Evolutionary conservation across 495 filamentous ascomycete genomes (phyloP).

Genomic region (Trichocladium uniseriatum): DNA sequence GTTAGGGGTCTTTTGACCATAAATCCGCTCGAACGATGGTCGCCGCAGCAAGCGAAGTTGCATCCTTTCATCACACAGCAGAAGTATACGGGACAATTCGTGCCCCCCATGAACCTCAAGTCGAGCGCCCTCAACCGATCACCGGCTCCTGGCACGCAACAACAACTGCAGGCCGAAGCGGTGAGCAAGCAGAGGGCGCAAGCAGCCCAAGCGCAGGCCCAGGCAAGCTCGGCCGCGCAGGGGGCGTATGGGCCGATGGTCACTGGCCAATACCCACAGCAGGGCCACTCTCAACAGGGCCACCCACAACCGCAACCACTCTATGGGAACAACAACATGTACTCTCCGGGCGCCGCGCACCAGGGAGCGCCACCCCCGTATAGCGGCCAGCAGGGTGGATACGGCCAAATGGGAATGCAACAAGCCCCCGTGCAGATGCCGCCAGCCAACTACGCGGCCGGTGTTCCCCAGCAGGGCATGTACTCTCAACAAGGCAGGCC

Average conservation of each 20-base stretch:
- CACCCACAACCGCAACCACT: slow-evolving; percentile 48
- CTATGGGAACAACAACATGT: slow-evolving; percentile 64
- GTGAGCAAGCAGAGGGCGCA: slow-evolving; percentile 79
- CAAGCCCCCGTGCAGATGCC: slow-evolving; percentile 59
- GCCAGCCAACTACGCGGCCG: slow-evolving; percentile 47
- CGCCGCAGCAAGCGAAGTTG: slow-evolving; percentile 91
- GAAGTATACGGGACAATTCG: slow-evolving; percentile 90
- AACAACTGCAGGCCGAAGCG: slow-evolving; percentile 90
- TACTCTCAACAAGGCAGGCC: slow-evolving; percentile 57
- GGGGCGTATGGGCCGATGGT: slow-evolving; percentile 36
- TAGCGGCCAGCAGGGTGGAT: slow-evolving; percentile 58
- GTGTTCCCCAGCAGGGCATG: slow-evolving; percentile 40
- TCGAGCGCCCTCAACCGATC: slow-evolving; percentile 72
- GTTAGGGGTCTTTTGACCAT: slow-evolving; percentile 91
- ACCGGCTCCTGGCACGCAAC: slow-evolving; percentile 90
- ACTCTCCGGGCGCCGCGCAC: slow-evolving; percentile 51
- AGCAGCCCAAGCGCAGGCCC: slow-evolving; percentile 55
- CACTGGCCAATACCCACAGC: slow-evolving; percentile 35
- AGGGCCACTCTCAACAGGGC: slow-evolving; percentile 30
- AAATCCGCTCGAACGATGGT: slow-evolving; percentile 95
- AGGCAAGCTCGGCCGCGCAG: slow-evolving; percentile 46
- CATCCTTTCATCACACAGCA: slow-evolving; percentile 99
- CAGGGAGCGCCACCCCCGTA: slow-evolving; percentile 81
- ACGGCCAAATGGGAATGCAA: slow-evolving; percentile 66
- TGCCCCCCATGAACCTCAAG: slow-evolving; percentile 96